Evolutionary conservation across 495 filamentous ascomycete species (phyloP).

Genomic region (Hypoxylon intermedium): DNA sequence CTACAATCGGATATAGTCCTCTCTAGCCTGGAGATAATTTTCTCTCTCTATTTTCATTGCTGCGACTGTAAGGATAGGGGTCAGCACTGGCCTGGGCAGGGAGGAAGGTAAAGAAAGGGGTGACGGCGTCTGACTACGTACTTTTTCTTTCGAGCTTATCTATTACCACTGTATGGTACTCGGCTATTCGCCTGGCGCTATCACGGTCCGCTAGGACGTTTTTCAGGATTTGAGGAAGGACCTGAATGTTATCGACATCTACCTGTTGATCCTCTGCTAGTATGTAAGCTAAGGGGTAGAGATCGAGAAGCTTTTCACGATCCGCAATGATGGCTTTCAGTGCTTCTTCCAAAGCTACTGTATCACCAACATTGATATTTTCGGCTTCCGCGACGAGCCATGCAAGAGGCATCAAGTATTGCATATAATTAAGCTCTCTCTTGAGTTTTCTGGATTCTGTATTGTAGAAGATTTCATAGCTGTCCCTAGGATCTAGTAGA

Average conservation of each 20-base stretch:
- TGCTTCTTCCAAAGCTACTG: background rate
- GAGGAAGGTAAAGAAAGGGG: too few species aligned
- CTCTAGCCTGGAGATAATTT: background rate
- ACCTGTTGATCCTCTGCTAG: slow-evolving; percentile 31
- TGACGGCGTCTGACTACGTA: too few species aligned
- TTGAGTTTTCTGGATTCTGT: too few species aligned
- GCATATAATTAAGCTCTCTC: slow-evolving; percentile 15
- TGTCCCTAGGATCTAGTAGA: slow-evolving; percentile 5
- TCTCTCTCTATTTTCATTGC: slow-evolving; percentile 5
- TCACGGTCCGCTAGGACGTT: slow-evolving; percentile 23
- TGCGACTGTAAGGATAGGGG: background rate
- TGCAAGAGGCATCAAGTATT: slow-evolving; percentile 20
- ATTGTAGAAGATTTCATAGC: slow-evolving; percentile 18
- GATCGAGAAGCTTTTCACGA: slow-evolving; percentile 16
- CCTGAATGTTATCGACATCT: slow-evolving; percentile 16
- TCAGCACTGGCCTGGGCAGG: too few species aligned
- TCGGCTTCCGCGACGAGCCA: slow-evolving; percentile 26
- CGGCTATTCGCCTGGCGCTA: background rate
- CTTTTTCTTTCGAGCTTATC: slow-evolving; percentile 4
- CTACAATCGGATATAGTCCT: slow-evolving; percentile 27
- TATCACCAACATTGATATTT: slow-evolving; percentile 16
- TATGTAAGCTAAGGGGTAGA: slow-evolving; percentile 27
- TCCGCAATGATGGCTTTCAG: slow-evolving; percentile 27
- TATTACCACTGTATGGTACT: slow-evolving; percentile 2
- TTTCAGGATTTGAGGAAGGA: slow-evolving; percentile 6